A percentile compares a stretch with the other conserved stretches of the same genome.
Conservation (phyloP, 2,329 filamentous ascomycete species). For the Sporothrix brunneoviolacea region DNA sequence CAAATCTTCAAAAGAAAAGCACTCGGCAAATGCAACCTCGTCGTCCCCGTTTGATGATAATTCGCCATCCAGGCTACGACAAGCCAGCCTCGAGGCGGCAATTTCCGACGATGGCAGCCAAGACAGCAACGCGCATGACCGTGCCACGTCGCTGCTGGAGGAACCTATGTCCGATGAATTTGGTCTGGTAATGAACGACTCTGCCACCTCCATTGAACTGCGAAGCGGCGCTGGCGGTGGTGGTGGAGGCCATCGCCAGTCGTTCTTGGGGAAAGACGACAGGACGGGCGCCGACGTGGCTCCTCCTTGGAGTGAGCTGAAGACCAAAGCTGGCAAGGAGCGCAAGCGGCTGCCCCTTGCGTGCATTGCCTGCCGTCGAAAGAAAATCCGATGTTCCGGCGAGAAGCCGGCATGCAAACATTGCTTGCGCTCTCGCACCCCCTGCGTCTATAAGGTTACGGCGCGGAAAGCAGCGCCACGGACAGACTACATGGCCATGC, state of each 20-base stretch:
- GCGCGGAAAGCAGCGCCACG: slow-evolving; percentile 87
- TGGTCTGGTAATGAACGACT: slow-evolving; percentile 40
- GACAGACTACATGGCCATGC: slow-evolving; percentile 98
- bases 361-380: slow-evolving; percentile 90
- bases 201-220: slow-evolving; percentile 47
- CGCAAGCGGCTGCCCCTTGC: slow-evolving; percentile 86
- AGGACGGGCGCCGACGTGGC: slow-evolving; percentile 44
- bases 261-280: slow-evolving; percentile 41
- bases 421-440: slow-evolving; percentile 83
- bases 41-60: background rate
- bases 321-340: slow-evolving; percentile 92
- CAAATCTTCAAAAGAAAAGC: background rate
- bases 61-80: slow-evolving; percentile 16
- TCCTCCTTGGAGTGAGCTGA: slow-evolving; percentile 73
- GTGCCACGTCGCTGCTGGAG: slow-evolving; percentile 40
- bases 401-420: slow-evolving; percentile 98
- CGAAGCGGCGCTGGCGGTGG: slow-evolving; percentile 32
- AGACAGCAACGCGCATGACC: slow-evolving; percentile 34
- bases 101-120: slow-evolving; percentile 39
- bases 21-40: background rate
- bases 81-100: slow-evolving; percentile 28
- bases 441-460: slow-evolving; percentile 96
- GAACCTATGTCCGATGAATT: slow-evolving; percentile 54
- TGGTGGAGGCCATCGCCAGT: background rate
- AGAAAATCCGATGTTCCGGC: slow-evolving; percentile 96